Evolutionary conservation across 441 rosid species (phyloP).

Genomic region (Macaranga tanarius): DNA sequence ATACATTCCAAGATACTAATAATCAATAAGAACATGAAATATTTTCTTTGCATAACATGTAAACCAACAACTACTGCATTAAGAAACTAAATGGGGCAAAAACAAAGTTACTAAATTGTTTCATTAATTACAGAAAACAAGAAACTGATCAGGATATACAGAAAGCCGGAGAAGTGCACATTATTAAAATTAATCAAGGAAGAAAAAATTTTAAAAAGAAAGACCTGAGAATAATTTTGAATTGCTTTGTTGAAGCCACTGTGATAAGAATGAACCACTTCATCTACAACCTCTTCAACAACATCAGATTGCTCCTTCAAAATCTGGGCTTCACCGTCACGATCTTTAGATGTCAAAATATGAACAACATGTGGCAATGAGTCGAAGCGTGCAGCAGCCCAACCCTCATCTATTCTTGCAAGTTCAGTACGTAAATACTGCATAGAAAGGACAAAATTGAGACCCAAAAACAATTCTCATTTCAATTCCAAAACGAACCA

Average conservation of each 20-base stretch:
- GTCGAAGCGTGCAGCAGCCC: constrained; percentile 94
- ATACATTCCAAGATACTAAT: neutral
- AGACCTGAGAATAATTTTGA: constrained; percentile 99
- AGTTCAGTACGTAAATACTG: constrained; percentile 92
- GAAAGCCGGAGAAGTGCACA: neutral
- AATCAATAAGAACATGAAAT: neutral
- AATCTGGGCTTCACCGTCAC: constrained; percentile 71
- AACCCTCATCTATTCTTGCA: constrained; percentile 71
- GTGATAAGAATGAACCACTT: constrained; percentile 96
- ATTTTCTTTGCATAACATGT: neutral
- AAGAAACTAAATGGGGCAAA: neutral
- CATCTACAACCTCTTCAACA: constrained; percentile 98
- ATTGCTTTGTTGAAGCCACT: constrained; percentile 97
- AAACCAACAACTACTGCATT: neutral
- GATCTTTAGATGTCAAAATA: constrained; percentile 91
- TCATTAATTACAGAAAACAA: neutral
- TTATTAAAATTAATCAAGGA: constrained; percentile 11
- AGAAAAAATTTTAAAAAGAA: constrained; percentile 8
- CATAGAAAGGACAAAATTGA: constrained; percentile 27
- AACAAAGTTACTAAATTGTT: neutral
- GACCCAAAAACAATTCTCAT: neutral
- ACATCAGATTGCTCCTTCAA: constrained; percentile 91
- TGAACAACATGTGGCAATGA: constrained; percentile 98
- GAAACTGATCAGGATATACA: neutral
- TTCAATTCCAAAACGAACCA: neutral